phyloP scores from a whole-genome alignment of 2,329 filamentous ascomycete species.

The Bipolaris cookei region DNA sequence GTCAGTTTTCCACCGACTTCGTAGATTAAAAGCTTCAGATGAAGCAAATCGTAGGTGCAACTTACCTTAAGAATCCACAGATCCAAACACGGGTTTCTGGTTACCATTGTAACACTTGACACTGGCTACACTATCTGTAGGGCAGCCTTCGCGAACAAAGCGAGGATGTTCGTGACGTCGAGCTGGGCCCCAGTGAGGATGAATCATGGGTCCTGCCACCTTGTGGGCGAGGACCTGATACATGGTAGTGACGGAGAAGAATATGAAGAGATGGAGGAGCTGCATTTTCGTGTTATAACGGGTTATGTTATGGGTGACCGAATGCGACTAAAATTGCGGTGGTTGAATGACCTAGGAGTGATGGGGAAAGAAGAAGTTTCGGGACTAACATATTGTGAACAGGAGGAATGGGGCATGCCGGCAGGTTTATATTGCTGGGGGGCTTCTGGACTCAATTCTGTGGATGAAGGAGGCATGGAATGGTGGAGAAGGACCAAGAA shows the following conservation, averaged over 20 bases:
- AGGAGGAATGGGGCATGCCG: neutral
- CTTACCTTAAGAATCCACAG: too few relatives aligned
- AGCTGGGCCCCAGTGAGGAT: too few relatives aligned
- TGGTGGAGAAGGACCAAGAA: neutral
- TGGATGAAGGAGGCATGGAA: neutral
- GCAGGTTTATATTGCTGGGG: neutral
- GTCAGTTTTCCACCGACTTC: too few relatives aligned
- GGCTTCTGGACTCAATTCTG: neutral
- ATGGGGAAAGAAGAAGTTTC: neutral
- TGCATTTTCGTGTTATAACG: neutral
- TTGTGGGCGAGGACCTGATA: too few relatives aligned
- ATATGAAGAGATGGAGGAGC: neutral
- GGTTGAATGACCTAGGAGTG: neutral
- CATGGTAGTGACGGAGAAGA: neutral
- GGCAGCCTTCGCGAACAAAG: too few relatives aligned
- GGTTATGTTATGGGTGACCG: neutral
- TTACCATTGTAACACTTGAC: too few relatives aligned
- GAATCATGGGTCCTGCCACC: too few relatives aligned
- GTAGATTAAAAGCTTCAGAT: too few relatives aligned
- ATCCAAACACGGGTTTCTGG: too few relatives aligned
- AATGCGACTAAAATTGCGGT: neutral
- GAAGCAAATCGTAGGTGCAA: too few relatives aligned
- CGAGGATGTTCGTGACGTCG: too few relatives aligned
- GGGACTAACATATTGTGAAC: neutral
- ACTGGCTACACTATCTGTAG: too few relatives aligned